These are phyloP conservation scores for Boletus subparvulus DNA, from an alignment of 768 basidiomycete species.

Conservation along the genomic window DNA sequence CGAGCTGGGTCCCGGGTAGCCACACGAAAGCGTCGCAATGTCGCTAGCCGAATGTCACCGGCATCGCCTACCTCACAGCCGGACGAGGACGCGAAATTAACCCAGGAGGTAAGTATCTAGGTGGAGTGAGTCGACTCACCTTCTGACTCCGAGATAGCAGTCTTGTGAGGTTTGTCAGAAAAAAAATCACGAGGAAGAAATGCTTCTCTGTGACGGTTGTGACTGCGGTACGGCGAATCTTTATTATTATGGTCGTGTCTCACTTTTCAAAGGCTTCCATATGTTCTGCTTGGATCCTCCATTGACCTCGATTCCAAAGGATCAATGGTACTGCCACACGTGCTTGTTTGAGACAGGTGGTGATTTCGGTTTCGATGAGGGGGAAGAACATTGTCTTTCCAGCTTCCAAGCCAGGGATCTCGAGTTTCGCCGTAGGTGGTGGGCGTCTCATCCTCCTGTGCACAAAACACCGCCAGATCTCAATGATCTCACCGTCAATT, in stretches of 20 bases:
- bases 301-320: conserved; percentile 78
- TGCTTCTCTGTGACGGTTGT: conserved; percentile 89
- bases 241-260: conserved; percentile 16
- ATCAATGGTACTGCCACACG: conserved; percentile 94
- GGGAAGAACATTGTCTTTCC: conserved; percentile 89
- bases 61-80: conserved; percentile 24
- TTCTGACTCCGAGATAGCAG: conserved; percentile 48
- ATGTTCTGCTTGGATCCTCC: conserved; percentile 97
- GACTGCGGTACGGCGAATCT: conserved; percentile 58
- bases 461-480: conserved; percentile 32
- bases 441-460: conserved; percentile 68
- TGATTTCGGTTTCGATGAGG: conserved; percentile 98
- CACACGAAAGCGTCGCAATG: conserved; percentile 33
- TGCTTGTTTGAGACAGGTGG: conserved; percentile 90
- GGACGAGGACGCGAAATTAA: conserved; percentile 42
- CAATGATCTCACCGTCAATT: conserved; percentile 53
- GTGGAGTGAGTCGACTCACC: conserved; percentile 14
- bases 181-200: conserved; percentile 85
- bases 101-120: conserved; percentile 49
- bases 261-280: conserved; percentile 72
- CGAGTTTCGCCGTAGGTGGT: conserved; percentile 90
- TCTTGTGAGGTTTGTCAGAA: conserved; percentile 93
- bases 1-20: conserved; percentile 26
- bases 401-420: conserved; percentile 90
- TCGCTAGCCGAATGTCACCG: conserved; percentile 22